Evolutionary conservation across 164 flowering plant species (phyloP).

Genomic region (Echeveria elegans): DNA sequence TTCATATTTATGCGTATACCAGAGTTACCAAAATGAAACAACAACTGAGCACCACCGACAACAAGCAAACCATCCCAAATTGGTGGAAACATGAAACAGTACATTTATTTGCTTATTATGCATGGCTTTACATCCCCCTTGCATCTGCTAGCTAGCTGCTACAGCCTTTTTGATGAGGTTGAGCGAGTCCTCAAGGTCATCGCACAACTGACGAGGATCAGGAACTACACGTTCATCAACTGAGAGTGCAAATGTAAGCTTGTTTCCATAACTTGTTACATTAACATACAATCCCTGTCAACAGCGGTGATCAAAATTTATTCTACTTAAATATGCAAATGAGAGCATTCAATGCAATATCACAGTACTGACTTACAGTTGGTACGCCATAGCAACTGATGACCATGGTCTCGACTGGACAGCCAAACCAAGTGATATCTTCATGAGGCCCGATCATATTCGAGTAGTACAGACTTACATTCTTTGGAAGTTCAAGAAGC

Average conservation of each 20-base stretch:
- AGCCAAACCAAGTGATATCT: neutral
- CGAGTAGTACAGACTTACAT: slow-evolving; percentile 3
- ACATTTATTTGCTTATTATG: no score
- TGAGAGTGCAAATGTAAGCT: slow-evolving; percentile 27
- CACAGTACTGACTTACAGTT: neutral
- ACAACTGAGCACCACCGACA: no score
- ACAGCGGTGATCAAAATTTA: neutral
- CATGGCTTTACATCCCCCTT: neutral
- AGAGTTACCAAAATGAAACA: no score
- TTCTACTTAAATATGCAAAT: no score
- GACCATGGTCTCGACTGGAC: neutral
- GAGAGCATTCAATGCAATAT: neutral
- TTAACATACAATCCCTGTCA: neutral
- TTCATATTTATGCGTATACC: no score
- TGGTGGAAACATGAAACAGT: no score
- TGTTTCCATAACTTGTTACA: slow-evolving; percentile 23
- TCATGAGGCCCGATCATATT: neutral
- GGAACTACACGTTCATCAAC: slow-evolving; percentile 24
- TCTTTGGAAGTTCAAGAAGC: neutral
- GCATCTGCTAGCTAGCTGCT: neutral
- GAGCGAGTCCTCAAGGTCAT: slow-evolving; percentile 28
- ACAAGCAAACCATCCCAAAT: no score
- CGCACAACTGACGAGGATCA: slow-evolving; percentile 26
- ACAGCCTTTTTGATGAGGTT: slow-evolving; percentile 11
- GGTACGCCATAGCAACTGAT: neutral